Conservation (phyloP, 208 protist species). For the Zelonia costaricensis region DNA sequence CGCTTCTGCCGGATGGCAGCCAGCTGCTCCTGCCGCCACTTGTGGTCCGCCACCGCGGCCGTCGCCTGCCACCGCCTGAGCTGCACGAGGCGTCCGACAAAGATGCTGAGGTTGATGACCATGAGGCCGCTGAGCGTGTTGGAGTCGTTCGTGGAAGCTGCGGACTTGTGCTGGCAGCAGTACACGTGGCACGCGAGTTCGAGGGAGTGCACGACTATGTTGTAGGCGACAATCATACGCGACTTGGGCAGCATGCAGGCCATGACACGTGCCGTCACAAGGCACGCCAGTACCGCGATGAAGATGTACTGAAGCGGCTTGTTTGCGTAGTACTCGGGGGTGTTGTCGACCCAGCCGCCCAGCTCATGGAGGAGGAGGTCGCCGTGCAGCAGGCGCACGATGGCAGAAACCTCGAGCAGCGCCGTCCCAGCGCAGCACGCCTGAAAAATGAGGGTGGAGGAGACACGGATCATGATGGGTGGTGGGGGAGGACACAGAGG, state of each 20-base stretch:
- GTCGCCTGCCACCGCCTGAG: conserved; percentile 10
- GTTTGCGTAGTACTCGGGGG: conserved; percentile 28
- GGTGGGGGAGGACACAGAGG: background rate
- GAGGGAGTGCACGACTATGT: conserved; percentile 36
- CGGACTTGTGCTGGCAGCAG: conserved; percentile 32
- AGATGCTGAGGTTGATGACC: conserved; percentile 28
- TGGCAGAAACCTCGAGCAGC: conserved; percentile 44
- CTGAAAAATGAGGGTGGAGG: conserved; percentile 24
- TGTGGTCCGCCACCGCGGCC: conserved; percentile 10
- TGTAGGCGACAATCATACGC: conserved; percentile 42
- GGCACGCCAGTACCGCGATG: conserved; percentile 29
- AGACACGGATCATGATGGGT: conserved; percentile 3
- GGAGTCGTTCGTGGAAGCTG: conserved; percentile 3
- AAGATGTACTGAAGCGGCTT: conserved; percentile 38
- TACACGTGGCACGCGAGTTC: conserved; percentile 31
- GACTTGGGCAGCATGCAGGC: conserved; percentile 38
- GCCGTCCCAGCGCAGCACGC: conserved; percentile 30
- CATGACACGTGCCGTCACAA: conserved; percentile 36
- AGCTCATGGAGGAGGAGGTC: conserved; percentile 19
- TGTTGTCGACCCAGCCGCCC: conserved; percentile 53
- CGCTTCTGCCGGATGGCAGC: conserved; percentile 37
- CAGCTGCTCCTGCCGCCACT: conserved; percentile 30
- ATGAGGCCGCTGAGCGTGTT: conserved; percentile 34
- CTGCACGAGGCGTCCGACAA: conserved; percentile 18
- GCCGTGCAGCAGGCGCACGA: conserved; percentile 31